Conservation (phyloP, 306 rosid genomes). For the Hippophae tibetana region DNA sequence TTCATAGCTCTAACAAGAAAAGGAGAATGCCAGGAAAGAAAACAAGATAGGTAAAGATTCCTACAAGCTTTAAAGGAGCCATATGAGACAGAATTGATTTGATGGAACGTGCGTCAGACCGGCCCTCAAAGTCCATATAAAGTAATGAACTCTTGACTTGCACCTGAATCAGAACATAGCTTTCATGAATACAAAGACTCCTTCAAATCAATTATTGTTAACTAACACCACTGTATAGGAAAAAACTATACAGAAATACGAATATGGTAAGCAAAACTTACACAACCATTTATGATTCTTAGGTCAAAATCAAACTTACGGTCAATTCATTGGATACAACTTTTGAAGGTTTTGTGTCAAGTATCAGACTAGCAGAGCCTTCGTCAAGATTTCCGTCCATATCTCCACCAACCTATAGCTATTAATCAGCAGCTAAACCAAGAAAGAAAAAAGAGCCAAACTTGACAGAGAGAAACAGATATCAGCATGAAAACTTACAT, state of each 20-base stretch:
- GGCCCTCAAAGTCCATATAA: constrained; percentile 96
- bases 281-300: constrained; percentile 4
- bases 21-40: not conserved
- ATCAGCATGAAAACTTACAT: constrained; percentile 35
- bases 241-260: not conserved
- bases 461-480: constrained; percentile 3
- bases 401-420: constrained; percentile 64
- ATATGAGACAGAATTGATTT: constrained; percentile 88
- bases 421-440: constrained; percentile 11
- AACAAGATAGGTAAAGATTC: constrained; percentile 7
- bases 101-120: constrained; percentile 89
- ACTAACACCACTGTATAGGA: not conserved
- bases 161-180: constrained; percentile 40
- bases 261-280: not conserved
- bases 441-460: not conserved
- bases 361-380: constrained; percentile 66
- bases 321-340: constrained; percentile 72
- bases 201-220: not conserved
- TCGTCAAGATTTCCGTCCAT: constrained; percentile 86
- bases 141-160: constrained; percentile 69
- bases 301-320: constrained; percentile 42
- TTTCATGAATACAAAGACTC: not conserved
- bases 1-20: not conserved
- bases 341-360: constrained; percentile 90
- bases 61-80: constrained; percentile 93